Evolutionary conservation across 2,329 filamentous ascomycete species (phyloP).

Genomic region (Talaromyces sp.): DNA sequence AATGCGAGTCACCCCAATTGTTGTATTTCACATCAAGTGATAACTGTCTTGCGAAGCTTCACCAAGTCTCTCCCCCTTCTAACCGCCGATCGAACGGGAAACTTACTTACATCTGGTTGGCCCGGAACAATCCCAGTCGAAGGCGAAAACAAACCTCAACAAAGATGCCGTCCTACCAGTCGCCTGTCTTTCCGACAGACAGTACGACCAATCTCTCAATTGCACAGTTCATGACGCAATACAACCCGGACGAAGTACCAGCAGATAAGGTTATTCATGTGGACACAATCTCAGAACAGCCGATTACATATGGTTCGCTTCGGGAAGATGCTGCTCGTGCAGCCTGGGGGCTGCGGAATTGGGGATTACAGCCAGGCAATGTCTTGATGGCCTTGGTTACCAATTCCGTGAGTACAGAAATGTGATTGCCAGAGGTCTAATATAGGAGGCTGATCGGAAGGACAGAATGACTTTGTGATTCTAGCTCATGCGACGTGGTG

Average conservation of each 20-base stretch:
- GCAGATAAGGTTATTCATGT: slow-evolving; percentile 28
- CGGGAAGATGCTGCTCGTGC: slow-evolving; percentile 25
- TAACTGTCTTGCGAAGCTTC: neutral
- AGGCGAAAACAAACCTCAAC: neutral
- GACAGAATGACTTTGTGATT: slow-evolving; percentile 28
- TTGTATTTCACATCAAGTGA: neutral
- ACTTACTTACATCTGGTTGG: neutral
- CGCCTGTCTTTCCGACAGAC: neutral
- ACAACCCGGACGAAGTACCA: slow-evolving; percentile 29
- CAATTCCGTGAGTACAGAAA: slow-evolving; percentile 24
- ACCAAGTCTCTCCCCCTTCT: neutral
- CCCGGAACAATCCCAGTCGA: neutral
- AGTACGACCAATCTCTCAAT: slow-evolving; percentile 23
- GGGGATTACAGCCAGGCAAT: slow-evolving; percentile 26
- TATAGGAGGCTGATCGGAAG: neutral
- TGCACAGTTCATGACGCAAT: slow-evolving; percentile 27
- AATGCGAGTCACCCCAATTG: neutral
- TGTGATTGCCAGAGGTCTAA: neutral
- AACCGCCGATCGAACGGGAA: neutral
- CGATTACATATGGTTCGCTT: slow-evolving; percentile 29
- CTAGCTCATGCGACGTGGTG: slow-evolving; percentile 31
- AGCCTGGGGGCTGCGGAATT: slow-evolving; percentile 27
- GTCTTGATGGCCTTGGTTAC: slow-evolving; percentile 27
- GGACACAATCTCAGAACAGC: slow-evolving; percentile 28
- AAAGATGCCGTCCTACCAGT: neutral